Evolutionary conservation across 176 grass and related monocot species (phyloP).

Genomic region (Juncus inflexus): DNA sequence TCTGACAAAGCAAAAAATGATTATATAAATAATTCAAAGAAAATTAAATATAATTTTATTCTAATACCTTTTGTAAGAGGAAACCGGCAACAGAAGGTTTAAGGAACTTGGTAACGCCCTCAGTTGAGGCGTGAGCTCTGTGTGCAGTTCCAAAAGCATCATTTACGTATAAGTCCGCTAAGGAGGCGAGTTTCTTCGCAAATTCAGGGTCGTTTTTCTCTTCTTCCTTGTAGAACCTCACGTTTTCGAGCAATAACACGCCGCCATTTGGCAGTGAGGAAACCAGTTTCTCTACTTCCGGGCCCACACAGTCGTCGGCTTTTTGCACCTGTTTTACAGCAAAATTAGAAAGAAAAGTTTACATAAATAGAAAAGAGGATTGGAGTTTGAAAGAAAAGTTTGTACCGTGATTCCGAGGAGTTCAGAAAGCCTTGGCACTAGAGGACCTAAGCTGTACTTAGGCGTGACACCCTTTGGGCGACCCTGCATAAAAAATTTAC

Average conservation of each 20-base stretch:
- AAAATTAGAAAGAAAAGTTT: constrained; percentile 6
- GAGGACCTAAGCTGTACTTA: constrained; percentile 43
- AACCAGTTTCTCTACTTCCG: constrained; percentile 39
- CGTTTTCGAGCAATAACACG: constrained; percentile 47
- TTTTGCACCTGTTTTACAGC: constrained; percentile 33
- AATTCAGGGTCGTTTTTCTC: constrained; percentile 52
- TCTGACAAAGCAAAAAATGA: too few relatives aligned
- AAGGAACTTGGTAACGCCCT: constrained; percentile 44
- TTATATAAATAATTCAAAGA: background rate
- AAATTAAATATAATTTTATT: background rate
- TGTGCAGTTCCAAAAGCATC: constrained; percentile 50
- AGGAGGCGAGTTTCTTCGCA: constrained; percentile 43
- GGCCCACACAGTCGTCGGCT: constrained; percentile 42
- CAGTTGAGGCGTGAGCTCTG: constrained; percentile 46
- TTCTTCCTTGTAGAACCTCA: constrained; percentile 51
- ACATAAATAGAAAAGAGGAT: background rate
- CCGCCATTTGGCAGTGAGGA: constrained; percentile 40
- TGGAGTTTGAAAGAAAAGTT: background rate
- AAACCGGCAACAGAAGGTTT: constrained; percentile 45
- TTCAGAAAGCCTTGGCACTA: constrained; percentile 43
- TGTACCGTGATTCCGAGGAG: constrained; percentile 39
- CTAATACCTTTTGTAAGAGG: constrained; percentile 45
- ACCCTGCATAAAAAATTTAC: constrained; percentile 23
- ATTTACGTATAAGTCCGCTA: constrained; percentile 46
- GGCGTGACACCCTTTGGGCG: constrained; percentile 45